Evolutionary conservation across 1,284 basidiomycete species (phyloP), one percentile per base, ranked within the genome.

Genomic region (Fomitopsis pinicola): DNA sequence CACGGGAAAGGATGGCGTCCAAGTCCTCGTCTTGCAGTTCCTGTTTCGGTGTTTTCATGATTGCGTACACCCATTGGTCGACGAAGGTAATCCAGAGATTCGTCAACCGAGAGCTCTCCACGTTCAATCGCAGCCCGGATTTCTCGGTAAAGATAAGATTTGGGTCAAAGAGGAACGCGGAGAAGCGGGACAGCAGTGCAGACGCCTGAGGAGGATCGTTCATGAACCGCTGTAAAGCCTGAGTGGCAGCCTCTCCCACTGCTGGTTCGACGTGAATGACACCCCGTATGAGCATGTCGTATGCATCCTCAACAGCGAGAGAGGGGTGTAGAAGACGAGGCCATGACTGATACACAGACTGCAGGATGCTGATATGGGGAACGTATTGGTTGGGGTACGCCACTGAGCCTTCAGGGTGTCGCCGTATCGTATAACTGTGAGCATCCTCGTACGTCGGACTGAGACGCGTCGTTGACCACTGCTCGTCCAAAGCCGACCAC

Each of bases 401-500:
- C 5, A 92, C 83, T 36, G 80, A 78, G 64, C 90, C 80, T 65
- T 92, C 88, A 0, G 82, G 80, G 69, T 94, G 91, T 38, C 86
- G 84, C 48, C 89, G 82, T 56, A 89, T 77, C 59, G 86, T 72
- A 60, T 82, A 82, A 71, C 80, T 87, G 66, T 85, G 84, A 15
- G 84, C 77, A 63, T 93, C 92, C 64, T 93, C 91, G 67, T 86
- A 85, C 0, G 84, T 76, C 0, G 85, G 82, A 55, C 83, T 84
- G 42, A 87, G 77, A 17, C 86, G 84, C 5, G 85, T 75, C 3
- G 81, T 70, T 5, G 85, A 82, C 82, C 90, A 93, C 60, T 92
- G 85, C 17, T 96, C 94, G 65, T 95, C 94, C 55, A 95, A 89
- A 42, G 97, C 79, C 15, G 89, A 88, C 83, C 96, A 89, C 48